Evolutionary conservation across 2,329 filamentous ascomycete genomes (phyloP).

Genomic region (Colletotrichum sp.): DNA sequence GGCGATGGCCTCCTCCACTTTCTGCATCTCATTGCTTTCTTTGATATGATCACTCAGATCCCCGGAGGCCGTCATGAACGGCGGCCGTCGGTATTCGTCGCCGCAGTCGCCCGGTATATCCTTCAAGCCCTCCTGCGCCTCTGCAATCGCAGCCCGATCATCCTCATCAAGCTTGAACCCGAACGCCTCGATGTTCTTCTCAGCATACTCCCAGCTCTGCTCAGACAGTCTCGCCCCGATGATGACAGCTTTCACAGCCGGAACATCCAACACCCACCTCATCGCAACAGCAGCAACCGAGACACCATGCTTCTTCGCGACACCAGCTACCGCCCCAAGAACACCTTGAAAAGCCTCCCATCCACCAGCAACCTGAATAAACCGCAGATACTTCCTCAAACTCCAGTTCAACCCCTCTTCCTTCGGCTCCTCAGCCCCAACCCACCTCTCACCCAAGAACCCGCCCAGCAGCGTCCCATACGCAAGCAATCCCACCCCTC

Average conservation of each 20-base stretch:
- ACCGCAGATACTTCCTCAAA: conserved; percentile 37
- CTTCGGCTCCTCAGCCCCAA: conserved; percentile 21
- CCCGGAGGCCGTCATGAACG: conserved; percentile 4
- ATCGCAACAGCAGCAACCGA: conserved; percentile 52
- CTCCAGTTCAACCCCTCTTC: conserved; percentile 24
- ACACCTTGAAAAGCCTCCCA: conserved; percentile 53
- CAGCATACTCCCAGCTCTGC: conserved; percentile 30
- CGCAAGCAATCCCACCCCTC: background rate
- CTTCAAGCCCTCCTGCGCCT: conserved; percentile 14
- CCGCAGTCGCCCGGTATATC: conserved; percentile 30
- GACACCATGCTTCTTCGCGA: conserved; percentile 46
- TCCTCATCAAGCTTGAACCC: conserved; percentile 25
- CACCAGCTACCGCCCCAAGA: conserved; percentile 36
- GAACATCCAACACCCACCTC: conserved; percentile 55
- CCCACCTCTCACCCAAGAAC: conserved; percentile 26
- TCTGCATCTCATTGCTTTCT: background rate
- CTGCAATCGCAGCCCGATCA: conserved; percentile 21
- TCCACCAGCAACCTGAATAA: conserved; percentile 39
- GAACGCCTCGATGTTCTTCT: conserved; percentile 25
- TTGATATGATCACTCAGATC: background rate
- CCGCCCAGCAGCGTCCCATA: conserved; percentile 22
- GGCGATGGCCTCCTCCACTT: background rate
- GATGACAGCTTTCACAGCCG: conserved; percentile 53
- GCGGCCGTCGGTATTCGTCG: conserved; percentile 26
- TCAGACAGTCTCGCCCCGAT: conserved; percentile 31